A percentile compares a stretch with the other conserved stretches of the same genome.
Evolutionary conservation across 1,284 basidiomycete species (phyloP).

Genomic region (Gymnopus androsaceus): DNA sequence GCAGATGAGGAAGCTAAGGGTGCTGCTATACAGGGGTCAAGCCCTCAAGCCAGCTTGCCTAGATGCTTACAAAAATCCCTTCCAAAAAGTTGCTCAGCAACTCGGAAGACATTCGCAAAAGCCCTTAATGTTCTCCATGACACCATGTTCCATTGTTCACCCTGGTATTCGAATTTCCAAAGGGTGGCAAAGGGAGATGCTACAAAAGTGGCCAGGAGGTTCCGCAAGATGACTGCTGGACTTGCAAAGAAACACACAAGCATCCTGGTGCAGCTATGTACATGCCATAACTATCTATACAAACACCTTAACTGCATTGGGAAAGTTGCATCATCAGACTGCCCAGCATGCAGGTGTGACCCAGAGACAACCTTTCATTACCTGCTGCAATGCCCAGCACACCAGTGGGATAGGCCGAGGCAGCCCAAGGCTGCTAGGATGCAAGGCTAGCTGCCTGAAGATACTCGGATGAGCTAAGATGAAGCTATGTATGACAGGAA

Average conservation of each 20-base stretch:
- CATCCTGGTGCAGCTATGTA: conserved; percentile 1
- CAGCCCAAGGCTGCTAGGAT: no score
- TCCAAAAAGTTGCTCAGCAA: no score
- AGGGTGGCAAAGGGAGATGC: neutral
- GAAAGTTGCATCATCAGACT: neutral
- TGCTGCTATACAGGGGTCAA: conserved; percentile 22
- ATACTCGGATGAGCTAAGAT: no score
- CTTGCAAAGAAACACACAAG: neutral
- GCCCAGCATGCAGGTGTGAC: neutral
- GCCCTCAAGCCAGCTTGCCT: conserved; percentile 13
- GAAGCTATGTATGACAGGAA: no score
- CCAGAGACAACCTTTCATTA: neutral
- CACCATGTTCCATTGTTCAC: conserved; percentile 5
- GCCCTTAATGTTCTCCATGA: conserved; percentile 8
- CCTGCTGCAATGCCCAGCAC: no score
- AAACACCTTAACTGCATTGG: neutral
- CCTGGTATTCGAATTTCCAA: conserved; percentile 6
- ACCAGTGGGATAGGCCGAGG: no score
- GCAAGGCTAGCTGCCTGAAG: no score
- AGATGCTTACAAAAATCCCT: conserved; percentile 21
- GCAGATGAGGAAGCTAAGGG: conserved; percentile 30
- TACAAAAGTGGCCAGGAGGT: neutral
- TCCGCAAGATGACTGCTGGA: neutral
- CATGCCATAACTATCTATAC: neutral
- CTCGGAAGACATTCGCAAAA: no score